Base-by-base conservation (phyloP, 805 yeast species). In the Ogataea pilisensis region DNA sequence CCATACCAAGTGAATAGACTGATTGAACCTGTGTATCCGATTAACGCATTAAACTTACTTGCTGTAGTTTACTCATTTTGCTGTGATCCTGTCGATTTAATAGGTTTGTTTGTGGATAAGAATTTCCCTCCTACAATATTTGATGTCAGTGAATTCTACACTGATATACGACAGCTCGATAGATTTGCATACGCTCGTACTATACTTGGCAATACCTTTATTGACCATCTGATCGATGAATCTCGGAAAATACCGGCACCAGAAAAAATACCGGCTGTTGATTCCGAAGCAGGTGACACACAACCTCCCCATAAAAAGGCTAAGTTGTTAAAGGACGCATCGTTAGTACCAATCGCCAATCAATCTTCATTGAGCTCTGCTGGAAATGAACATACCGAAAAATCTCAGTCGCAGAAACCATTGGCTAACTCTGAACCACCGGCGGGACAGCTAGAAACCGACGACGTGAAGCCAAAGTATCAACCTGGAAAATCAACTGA, bases 31-130 rank as follows among this genome's bases (percentile, higher is more conserved):
- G 39, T 40, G 17, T 45, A 50, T 14, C 28, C 45, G 3, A 54
- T 57, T 26, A 55, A 60, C 38, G 60, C 62, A 2, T 41, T 61
- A n/a, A 62, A 62, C 41, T 35, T 60, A 17, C 39, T 62, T 24
- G 39, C 58, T 1, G 37, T 60, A 9, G 46, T 62, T 3, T 61
- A 56, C 40, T 49, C 57, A 2, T 58, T 60, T 37, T 60, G 64
- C 36, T 44, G 52, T 3, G 45, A 51, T 33, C 51, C 56, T 2
- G 38, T 45, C 3, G 31, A 48, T 12, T 14, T 57, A 21, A 40
- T 38, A 7, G 43, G 35, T 5, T 31, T 50, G 19, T 57, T 60
- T 30, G 45, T 54, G 38, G 57, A 55, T 42, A 52, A 55, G 1
- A 25, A 37, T 1, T 47, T 45, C 18, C 42, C 46, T 3, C 58